A percentile compares a stretch with the other conserved stretches of the same genome.
These are phyloP conservation scores for Jaapia argillacea DNA, from an alignment of 768 basidiomycete species.

Conservation along the genomic window DNA sequence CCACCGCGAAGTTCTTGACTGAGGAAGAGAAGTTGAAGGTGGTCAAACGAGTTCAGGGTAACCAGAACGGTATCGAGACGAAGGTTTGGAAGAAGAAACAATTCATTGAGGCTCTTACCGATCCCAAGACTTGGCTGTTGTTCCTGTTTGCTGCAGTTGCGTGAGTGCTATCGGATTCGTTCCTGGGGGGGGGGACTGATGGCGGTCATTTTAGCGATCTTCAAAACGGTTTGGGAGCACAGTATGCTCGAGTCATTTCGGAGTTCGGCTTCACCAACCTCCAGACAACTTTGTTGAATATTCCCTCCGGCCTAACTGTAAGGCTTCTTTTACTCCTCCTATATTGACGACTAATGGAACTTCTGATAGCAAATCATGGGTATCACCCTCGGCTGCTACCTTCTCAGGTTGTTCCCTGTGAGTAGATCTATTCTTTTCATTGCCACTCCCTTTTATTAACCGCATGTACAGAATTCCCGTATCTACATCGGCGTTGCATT, in stretches of 20 bases:
- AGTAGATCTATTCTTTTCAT: conserved; percentile 10
- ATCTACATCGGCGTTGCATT: conserved; percentile 13
- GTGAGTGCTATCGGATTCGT: conserved; percentile 1
- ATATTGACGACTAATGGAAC: too few species aligned
- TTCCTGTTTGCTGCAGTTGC: conserved; percentile 10
- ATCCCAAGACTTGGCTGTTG: conserved; percentile 12
- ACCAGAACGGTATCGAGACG: conserved; percentile 19
- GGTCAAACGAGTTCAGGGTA: conserved; percentile 14
- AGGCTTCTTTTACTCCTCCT: not conserved
- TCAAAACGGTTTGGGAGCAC: conserved; percentile 13
- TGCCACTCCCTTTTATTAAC: conserved; percentile 4
- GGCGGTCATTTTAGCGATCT: conserved; percentile 5
- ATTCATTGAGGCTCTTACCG: conserved; percentile 11
- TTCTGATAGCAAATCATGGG: conserved; percentile 7
- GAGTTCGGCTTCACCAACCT: conserved; percentile 10
- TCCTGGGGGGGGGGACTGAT: not conserved
- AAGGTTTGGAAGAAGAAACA: conserved; percentile 16
- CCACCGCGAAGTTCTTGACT: conserved; percentile 14
- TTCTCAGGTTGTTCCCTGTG: conserved; percentile 5
- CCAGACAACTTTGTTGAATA: conserved; percentile 11
- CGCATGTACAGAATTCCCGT: conserved; percentile 14
- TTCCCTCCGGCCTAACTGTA: conserved; percentile 8
- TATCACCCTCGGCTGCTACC: conserved; percentile 6
- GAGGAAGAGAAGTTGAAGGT: conserved; percentile 13
- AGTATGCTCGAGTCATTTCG: conserved; percentile 12